A percentile compares a stretch with the other conserved stretches of the same genome.
Evolutionary conservation across 768 basidiomycete genomes (phyloP).

Genomic region (Leccinum broughii): DNA sequence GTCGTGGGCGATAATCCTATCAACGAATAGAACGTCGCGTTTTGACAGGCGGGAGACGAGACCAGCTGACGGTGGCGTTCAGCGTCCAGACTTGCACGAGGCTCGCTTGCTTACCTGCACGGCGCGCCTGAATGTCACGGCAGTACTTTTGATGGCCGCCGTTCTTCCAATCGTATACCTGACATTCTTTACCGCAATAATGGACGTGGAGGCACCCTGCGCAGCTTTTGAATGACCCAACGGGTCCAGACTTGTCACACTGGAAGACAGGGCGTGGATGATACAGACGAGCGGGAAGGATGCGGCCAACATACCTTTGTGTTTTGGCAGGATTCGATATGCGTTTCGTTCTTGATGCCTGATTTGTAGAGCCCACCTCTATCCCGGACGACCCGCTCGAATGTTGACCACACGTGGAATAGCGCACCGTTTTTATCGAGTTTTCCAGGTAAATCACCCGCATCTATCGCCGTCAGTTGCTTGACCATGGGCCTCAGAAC

Average conservation of each 20-base stretch:
- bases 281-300: neutral
- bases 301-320: constrained; percentile 15
- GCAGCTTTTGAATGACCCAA: constrained; percentile 29
- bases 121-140: constrained; percentile 28
- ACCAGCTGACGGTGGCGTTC: constrained; percentile 18
- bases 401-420: constrained; percentile 21
- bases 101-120: constrained; percentile 19
- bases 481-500: constrained; percentile 20
- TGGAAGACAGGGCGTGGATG: constrained; percentile 4
- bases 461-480: constrained; percentile 16
- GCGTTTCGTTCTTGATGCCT: constrained; percentile 8
- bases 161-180: constrained; percentile 31
- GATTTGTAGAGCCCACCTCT: constrained; percentile 17
- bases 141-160: constrained; percentile 29
- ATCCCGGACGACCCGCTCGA: constrained; percentile 20
- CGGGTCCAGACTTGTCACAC: constrained; percentile 28
- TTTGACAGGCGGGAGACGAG: constrained; percentile 22
- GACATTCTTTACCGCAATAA: constrained; percentile 34
- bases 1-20: constrained; percentile 28
- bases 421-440: constrained; percentile 18
- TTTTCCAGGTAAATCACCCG: constrained; percentile 11
- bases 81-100: neutral
- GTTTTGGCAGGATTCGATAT: constrained; percentile 29
- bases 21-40: constrained; percentile 26
- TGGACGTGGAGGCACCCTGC: constrained; percentile 31